Evolutionary conservation across 1,284 basidiomycete genomes (phyloP), one percentile per base, ranked within the genome.

Genomic region (Pulchroboletus neoregius): DNA sequence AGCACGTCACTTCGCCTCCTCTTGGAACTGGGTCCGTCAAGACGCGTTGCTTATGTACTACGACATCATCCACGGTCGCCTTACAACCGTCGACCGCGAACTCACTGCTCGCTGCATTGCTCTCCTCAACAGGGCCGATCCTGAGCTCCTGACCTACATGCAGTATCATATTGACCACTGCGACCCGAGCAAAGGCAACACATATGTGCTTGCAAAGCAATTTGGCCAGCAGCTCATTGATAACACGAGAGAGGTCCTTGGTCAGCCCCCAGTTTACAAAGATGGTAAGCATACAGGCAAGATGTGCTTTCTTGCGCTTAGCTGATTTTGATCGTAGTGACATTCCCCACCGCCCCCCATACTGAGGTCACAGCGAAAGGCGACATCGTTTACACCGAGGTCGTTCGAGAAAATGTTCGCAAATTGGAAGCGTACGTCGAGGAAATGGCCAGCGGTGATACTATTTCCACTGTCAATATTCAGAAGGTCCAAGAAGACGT

Each of bases 11-110:
- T 99, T 99, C 74, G 94, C 97, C 67, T 97, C 94, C 9, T 93
- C 88, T 10, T 99, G 95, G 95, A 99, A 99, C 69, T 99, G 95
- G 96, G 94, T 91, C 43, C 86, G 95, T 56, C 94, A 97, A 71
- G 93, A 95, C 55, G 91, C 94, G 22, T 76, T 98, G 33, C 75
- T 91, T 51, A 92, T 98, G 88, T 98, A 87, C 73, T 97, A 94
- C 71, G 94, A 97, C 66, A 95, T 98, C 68, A 91, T 97, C 63
- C 94, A 94, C 60, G 95, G 95, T 39, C 84, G 88, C 38, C 80
- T 96, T 51, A 94, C 87, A 26, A 91, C 92, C 24, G 90, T 96
- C 57, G 94, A 96, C 58, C 84, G 87, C 47, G 91, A 94, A 67
- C 93, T 96, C 70, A 96, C 94, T n/a, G 91, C 91, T 58, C 88